These are phyloP conservation scores for Dictyostelium firmibasis DNA, from an alignment of 78 protist species.

Conservation along the genomic window DNA sequence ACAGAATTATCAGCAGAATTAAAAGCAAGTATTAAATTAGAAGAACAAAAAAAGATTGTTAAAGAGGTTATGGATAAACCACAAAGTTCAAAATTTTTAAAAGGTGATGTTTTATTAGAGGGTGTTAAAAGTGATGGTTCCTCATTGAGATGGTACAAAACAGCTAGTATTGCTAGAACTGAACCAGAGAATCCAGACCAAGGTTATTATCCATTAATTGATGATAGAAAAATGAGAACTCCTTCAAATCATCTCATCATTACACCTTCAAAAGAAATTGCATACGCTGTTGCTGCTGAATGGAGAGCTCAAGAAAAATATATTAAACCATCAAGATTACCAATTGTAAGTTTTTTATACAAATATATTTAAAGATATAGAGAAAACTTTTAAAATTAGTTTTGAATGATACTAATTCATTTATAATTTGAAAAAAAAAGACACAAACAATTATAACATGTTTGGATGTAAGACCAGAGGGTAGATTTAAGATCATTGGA, in stretches of 20 bases:
- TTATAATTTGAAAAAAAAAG: not conserved
- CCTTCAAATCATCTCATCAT: not conserved
- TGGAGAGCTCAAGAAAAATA: slow-evolving; percentile 30
- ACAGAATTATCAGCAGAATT: not conserved
- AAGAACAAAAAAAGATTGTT: not conserved
- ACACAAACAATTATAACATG: slow-evolving; percentile 37
- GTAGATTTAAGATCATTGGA: slow-evolving; percentile 31
- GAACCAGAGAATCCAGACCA: not conserved
- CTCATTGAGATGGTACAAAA: slow-evolving; percentile 70
- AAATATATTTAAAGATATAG: too few relatives aligned
- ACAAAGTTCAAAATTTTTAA: not conserved
- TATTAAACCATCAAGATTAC: slow-evolving; percentile 52
- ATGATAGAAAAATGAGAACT: slow-evolving; percentile 61
- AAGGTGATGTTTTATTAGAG: slow-evolving; percentile 27
- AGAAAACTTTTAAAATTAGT: too few relatives aligned
- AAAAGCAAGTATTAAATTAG: not conserved
- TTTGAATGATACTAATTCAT: too few relatives aligned
- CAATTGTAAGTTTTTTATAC: slow-evolving; percentile 15
- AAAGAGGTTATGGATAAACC: not conserved
- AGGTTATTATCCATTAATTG: slow-evolving; percentile 30
- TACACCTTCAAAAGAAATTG: slow-evolving; percentile 61
- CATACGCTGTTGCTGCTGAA: slow-evolving; percentile 54
- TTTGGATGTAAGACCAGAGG: slow-evolving; percentile 27
- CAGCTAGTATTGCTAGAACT: slow-evolving; percentile 2
- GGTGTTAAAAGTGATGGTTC: slow-evolving; percentile 62